Conservation (phyloP, 208 protist species). For the Naegleria fowleri region DNA sequence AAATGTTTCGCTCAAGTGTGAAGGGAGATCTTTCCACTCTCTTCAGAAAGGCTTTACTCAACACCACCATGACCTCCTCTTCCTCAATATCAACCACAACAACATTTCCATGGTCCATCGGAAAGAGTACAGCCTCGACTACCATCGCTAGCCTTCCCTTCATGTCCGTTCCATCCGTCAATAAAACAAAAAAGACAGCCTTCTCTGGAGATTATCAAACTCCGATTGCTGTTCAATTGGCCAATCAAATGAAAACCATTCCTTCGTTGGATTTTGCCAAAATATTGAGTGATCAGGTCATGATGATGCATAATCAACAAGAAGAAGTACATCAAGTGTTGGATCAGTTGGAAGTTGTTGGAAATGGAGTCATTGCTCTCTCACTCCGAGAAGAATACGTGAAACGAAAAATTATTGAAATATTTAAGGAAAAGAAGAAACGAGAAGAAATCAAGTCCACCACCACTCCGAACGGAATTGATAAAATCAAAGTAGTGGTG, state of each 20-base stretch:
- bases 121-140: too few species aligned
- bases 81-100: not conserved
- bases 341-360: not conserved
- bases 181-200: not conserved
- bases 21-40: not conserved
- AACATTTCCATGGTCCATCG: not conserved
- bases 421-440: not conserved
- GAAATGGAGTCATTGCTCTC: not conserved
- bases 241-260: not conserved
- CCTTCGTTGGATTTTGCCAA: not conserved
- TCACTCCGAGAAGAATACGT: not conserved
- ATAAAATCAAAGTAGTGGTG: slow-evolving; percentile 63
- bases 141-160: not conserved
- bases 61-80: not conserved
- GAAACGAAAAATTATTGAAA: slow-evolving; percentile 21
- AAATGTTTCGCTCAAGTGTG: not conserved
- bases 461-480: too few species aligned
- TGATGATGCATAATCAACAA: not conserved
- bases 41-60: not conserved
- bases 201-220: not conserved
- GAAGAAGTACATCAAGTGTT: not conserved
- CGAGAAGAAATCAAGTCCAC: too few species aligned
- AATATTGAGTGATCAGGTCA: not conserved
- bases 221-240: not conserved
- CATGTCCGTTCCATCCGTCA: not conserved